These are phyloP conservation scores for Talaromyces borbonicus DNA, from an alignment of 495 filamentous ascomycete genomes.

Conservation along the genomic window DNA sequence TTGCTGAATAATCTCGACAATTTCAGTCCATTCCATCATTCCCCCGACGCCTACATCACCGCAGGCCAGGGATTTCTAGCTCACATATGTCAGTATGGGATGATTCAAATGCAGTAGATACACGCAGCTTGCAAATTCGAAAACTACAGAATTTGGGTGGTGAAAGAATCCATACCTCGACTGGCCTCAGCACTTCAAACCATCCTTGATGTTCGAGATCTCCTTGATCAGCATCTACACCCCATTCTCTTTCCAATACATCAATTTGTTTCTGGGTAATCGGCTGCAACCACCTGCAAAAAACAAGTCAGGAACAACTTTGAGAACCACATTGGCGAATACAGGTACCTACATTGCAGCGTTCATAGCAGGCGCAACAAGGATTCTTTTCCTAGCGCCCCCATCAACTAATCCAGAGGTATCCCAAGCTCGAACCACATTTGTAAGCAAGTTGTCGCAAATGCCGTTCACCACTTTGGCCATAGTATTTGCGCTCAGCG, in stretches of 20 bases:
- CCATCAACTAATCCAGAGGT: conserved; percentile 44
- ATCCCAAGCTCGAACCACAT: conserved; percentile 71
- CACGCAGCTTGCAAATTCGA: too few species aligned
- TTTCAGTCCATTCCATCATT: conserved; percentile 56
- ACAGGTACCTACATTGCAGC: conserved; percentile 48
- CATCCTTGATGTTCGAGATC: conserved; percentile 37
- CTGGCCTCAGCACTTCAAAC: conserved; percentile 55
- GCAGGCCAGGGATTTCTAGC: conserved; percentile 44
- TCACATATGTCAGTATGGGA: too few species aligned
- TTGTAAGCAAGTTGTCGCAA: conserved; percentile 48
- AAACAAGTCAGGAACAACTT: not conserved
- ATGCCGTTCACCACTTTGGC: conserved; percentile 56
- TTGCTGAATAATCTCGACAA: conserved; percentile 46
- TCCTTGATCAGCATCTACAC: conserved; percentile 18
- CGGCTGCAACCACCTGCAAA: conserved; percentile 50
- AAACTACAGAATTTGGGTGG: too few species aligned
- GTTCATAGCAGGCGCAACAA: conserved; percentile 67
- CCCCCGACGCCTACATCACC: conserved; percentile 58
- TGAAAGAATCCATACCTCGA: not conserved
- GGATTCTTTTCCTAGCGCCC: conserved; percentile 25
- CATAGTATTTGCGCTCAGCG: conserved; percentile 57
- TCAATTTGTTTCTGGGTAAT: conserved; percentile 54
- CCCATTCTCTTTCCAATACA: conserved; percentile 56
- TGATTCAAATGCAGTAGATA: too few species aligned
- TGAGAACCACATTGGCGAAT: not conserved